Conservation (phyloP, 306 rosid genomes). For the Cucurbita pepo region DNA sequence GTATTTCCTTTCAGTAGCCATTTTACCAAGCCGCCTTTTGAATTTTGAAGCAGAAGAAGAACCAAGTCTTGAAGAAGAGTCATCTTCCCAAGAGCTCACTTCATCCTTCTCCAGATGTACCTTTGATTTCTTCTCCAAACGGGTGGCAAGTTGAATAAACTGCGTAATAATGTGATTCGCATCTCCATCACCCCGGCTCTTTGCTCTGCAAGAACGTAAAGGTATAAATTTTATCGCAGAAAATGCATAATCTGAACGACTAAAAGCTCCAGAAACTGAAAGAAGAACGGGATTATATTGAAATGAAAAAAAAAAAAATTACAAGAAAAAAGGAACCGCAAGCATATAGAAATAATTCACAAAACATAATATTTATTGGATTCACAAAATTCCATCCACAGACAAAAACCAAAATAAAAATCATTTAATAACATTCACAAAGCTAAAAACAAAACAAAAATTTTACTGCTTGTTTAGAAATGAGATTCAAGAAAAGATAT, state of each 20-base stretch:
- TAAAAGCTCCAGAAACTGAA: not conserved
- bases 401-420: not conserved
- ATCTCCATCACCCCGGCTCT: slow-evolving; percentile 66
- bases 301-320: not conserved
- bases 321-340: not conserved
- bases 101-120: slow-evolving; percentile 43
- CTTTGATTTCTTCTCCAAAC: slow-evolving; percentile 55
- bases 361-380: not conserved
- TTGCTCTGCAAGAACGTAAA: slow-evolving; percentile 37
- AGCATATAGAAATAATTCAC: not conserved
- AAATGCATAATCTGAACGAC: not conserved
- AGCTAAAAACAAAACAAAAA: not conserved
- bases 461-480: not conserved
- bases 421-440: not conserved
- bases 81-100: slow-evolving; percentile 51
- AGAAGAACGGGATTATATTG: not conserved
- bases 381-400: not conserved
- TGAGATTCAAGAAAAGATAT: not conserved
- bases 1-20: slow-evolving; percentile 53
- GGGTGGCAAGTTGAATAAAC: slow-evolving; percentile 66
- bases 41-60: slow-evolving; percentile 40
- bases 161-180: slow-evolving; percentile 53
- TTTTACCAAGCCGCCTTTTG: slow-evolving; percentile 52
- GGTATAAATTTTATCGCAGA: not conserved
- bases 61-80: slow-evolving; percentile 19